Evolutionary conservation across 2,329 filamentous ascomycete species (phyloP), one percentile per base, ranked within the genome.

Genomic region (Ciborinia camelliae): DNA sequence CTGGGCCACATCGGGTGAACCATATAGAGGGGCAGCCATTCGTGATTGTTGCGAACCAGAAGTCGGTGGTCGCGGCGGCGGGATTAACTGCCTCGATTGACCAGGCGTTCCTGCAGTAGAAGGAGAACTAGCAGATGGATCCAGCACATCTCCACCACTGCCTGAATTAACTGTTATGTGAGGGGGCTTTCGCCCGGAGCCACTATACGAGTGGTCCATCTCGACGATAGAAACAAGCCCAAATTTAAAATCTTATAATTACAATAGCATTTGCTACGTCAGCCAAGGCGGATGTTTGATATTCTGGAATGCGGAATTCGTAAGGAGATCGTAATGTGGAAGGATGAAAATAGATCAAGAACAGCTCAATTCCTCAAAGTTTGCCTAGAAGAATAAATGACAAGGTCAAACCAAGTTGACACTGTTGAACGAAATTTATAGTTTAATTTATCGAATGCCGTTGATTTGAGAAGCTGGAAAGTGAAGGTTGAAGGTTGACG

Each of bases 101-200:
- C 68, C 69, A 45, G 72, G 68, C 10, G 71, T 73, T 37, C 65
- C 68, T 37, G 65, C 35, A 62, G 68, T 77, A 58, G 62, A 68
- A 50, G 54, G 76, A 70, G 72, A 68, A 77, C 75, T 65, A 75
- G 77, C 67, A 80, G 39, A 81, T 64, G 67, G 62, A 72, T 69
- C 69, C 15, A 73, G 23, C 47, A 73, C 76, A 71, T 88, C 81
- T 68, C 84, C 80, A 68, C 79, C 81, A 57, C 71, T 71, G 53
- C 82, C 85, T 32, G 85, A 87, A 72, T 89, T 88, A 68, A 89
- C 80, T 65, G 85, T 84, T 66, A 89, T 84, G 69, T 88, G 86
- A 69, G 86, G 85, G 67, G 82, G 78, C 50, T 69, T 69, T 53
- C 59, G 62, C 52, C 53, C 62, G 32, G 61, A 57, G 32, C 61